These are phyloP conservation scores for Penicillium concentricum DNA, from an alignment of 2,329 filamentous ascomycete genomes.

Conservation along the genomic window DNA sequence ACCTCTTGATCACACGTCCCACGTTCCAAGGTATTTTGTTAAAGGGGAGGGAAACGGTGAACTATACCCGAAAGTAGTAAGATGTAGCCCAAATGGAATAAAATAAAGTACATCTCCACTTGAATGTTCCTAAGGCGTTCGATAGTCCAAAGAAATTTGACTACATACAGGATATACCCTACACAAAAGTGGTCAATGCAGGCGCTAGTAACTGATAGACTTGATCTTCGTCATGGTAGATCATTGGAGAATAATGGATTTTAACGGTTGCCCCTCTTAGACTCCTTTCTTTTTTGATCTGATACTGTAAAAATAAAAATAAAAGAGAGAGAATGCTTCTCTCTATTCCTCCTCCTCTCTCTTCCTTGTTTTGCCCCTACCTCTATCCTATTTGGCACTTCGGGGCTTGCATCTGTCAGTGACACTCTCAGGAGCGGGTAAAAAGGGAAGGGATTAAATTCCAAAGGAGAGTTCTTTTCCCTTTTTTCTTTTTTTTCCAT, in stretches of 20 bases:
- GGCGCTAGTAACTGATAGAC: slow-evolving; percentile 38
- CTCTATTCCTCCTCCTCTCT: too few relatives aligned
- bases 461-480: slow-evolving; percentile 3
- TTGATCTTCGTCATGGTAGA: slow-evolving; percentile 37
- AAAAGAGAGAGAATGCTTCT: not conserved
- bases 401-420: not conserved
- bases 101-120: not conserved
- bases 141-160: not conserved
- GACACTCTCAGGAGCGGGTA: not conserved
- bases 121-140: slow-evolving; percentile 2
- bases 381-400: not conserved
- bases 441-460: slow-evolving; percentile 1
- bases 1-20: slow-evolving; percentile 19
- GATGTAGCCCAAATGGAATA: slow-evolving; percentile 15
- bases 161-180: not conserved
- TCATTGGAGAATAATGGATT: slow-evolving; percentile 19
- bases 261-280: not conserved
- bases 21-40: slow-evolving; percentile 14
- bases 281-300: not conserved
- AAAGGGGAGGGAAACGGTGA: slow-evolving; percentile 24
- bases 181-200: slow-evolving; percentile 32
- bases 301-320: too few relatives aligned
- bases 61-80: slow-evolving; percentile 27
- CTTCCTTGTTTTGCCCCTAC: not conserved
- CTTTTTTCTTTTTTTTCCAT: not conserved